A percentile compares a stretch with the other conserved stretches of the same genome.
phyloP scores from a whole-genome alignment of 805 yeast species.

The Ascoidea rubescens region DNA sequence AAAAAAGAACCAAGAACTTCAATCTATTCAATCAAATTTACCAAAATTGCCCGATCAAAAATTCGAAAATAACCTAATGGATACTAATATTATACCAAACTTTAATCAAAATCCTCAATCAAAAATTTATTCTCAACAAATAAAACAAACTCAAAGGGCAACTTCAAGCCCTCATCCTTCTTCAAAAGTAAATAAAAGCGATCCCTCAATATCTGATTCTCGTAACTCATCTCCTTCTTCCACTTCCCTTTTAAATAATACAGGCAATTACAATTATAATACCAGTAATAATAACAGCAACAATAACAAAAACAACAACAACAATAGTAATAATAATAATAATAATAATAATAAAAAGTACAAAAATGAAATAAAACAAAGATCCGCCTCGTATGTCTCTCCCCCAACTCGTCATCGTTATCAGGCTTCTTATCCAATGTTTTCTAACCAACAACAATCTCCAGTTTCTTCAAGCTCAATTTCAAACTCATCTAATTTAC shows the following conservation, averaged over 20 bases:
- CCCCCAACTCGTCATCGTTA: neutral
- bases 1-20: constrained; percentile 9
- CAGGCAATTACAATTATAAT: too few species aligned
- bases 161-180: neutral
- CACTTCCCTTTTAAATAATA: too few species aligned
- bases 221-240: neutral
- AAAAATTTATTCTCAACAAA: neutral
- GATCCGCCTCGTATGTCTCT: neutral
- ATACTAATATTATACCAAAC: too few species aligned
- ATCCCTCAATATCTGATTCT: neutral
- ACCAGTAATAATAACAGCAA: too few species aligned
- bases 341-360: too few species aligned
- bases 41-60: too few species aligned
- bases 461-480: neutral
- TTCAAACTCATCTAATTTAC: neutral
- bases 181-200: neutral
- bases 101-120: too few species aligned
- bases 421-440: neutral
- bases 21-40: neutral
- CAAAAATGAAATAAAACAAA: neutral
- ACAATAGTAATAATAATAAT: too few species aligned
- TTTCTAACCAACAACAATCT: neutral
- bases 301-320: too few species aligned
- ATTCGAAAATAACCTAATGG: too few species aligned
- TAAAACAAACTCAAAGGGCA: neutral